Evolutionary conservation across 176 grass and related monocot genomes (phyloP).

Genomic region (Musa schizocarpa): DNA sequence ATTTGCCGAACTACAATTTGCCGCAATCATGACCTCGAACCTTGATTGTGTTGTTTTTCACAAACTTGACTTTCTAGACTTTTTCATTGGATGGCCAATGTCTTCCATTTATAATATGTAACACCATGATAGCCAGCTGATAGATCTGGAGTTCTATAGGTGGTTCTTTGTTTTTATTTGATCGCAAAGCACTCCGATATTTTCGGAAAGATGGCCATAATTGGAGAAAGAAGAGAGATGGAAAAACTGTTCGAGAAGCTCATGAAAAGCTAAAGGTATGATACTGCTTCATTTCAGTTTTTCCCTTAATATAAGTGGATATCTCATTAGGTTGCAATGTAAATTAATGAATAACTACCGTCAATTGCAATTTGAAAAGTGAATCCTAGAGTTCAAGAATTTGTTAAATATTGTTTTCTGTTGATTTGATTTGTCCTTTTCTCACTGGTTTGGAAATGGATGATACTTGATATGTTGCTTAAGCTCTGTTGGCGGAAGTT

Average conservation of each 20-base stretch:
- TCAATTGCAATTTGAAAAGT: background rate
- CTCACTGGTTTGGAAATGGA: background rate
- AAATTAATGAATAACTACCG: background rate
- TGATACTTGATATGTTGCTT: background rate
- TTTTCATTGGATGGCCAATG: background rate
- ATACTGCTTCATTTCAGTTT: background rate
- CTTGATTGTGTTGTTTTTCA: background rate
- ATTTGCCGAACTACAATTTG: background rate
- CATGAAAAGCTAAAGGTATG: conserved; percentile 93
- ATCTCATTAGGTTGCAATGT: background rate
- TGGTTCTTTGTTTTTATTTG: conserved; percentile 95
- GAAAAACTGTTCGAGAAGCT: conserved; percentile 92
- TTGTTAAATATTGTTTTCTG: background rate
- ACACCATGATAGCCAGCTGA: background rate
- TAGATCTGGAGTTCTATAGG: conserved; percentile 26
- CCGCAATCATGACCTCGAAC: background rate
- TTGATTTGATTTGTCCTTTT: background rate
- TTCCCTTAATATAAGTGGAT: background rate
- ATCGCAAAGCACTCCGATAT: conserved; percentile 91
- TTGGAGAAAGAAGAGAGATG: conserved; percentile 95
- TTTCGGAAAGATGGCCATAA: conserved; percentile 93
- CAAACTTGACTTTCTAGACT: background rate
- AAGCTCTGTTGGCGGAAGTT: background rate
- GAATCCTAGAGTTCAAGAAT: background rate
- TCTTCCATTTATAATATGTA: background rate